Conservation (phyloP, 2,329 filamentous ascomycete species). For the Plectosphaerella cucumerina region DNA sequence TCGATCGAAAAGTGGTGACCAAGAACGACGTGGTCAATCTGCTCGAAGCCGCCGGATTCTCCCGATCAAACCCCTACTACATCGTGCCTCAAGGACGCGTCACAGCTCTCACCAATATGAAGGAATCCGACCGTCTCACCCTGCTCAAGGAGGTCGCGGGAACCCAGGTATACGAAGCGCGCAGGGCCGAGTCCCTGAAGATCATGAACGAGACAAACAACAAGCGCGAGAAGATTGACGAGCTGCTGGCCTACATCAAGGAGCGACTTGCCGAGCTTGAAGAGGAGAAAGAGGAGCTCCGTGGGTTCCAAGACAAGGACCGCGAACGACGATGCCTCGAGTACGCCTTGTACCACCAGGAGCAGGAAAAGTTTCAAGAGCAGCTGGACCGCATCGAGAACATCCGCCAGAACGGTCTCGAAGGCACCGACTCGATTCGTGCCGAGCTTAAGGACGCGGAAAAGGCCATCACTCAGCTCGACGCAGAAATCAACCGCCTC, state of each 20-base stretch:
- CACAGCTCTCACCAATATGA: slow-evolving; percentile 97
- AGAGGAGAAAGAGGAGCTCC: slow-evolving; percentile 93
- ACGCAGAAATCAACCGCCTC: slow-evolving; percentile 73
- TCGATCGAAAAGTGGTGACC: slow-evolving; percentile 94
- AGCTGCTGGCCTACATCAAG: slow-evolving; percentile 86
- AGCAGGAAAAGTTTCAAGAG: slow-evolving; percentile 74
- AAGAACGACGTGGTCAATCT: slow-evolving; percentile 94
- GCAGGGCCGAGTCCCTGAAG: slow-evolving; percentile 85
- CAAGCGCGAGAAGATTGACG: slow-evolving; percentile 92
- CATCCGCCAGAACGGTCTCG: slow-evolving; percentile 74
- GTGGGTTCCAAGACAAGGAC: slow-evolving; percentile 92
- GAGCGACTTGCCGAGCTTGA: slow-evolving; percentile 85
- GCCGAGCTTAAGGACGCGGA: slow-evolving; percentile 74
- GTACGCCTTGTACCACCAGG: slow-evolving; percentile 89
- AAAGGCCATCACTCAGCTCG: slow-evolving; percentile 71
- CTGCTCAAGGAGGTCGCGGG: slow-evolving; percentile 97
- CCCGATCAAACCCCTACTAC: slow-evolving; percentile 96
- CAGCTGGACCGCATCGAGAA: slow-evolving; percentile 81
- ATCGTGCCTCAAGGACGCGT: slow-evolving; percentile 97
- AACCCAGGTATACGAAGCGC: slow-evolving; percentile 93
- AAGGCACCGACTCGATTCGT: slow-evolving; percentile 78
- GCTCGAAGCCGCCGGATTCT: slow-evolving; percentile 93
- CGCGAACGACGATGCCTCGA: slow-evolving; percentile 86
- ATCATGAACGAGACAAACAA: slow-evolving; percentile 97
- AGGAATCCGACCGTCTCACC: slow-evolving; percentile 84